Evolutionary conservation across 495 filamentous ascomycete genomes (phyloP).

Genomic region (Podospora appendiculata): DNA sequence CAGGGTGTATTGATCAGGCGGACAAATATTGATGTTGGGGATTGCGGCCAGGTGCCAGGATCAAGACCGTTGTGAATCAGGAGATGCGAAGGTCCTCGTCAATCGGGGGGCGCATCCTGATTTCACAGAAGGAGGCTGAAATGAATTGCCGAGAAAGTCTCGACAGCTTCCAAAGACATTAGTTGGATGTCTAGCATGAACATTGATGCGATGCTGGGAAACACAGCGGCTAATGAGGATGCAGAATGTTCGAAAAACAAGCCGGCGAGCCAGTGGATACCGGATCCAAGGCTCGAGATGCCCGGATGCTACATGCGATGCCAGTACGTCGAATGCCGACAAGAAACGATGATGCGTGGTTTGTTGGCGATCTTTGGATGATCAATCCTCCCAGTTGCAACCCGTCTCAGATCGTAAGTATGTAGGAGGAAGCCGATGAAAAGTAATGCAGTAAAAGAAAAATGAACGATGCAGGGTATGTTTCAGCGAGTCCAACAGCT

Average conservation of each 20-base stretch:
- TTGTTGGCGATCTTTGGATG: constrained; percentile 14
- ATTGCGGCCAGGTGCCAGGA: too few species aligned
- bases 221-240: too few species aligned
- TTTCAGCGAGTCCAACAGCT: not conserved
- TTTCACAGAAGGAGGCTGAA: too few species aligned
- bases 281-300: constrained; percentile 18
- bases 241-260: too few species aligned
- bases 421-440: not conserved
- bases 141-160: too few species aligned
- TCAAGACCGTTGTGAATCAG: too few species aligned
- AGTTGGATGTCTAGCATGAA: too few species aligned
- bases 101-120: too few species aligned
- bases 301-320: constrained; percentile 21
- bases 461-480: constrained; percentile 1
- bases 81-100: too few species aligned
- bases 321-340: constrained; percentile 17
- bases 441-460: not conserved
- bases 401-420: not conserved
- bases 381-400: constrained; percentile 14
- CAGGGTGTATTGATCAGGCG: not conserved
- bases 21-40: too few species aligned
- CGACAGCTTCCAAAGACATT: too few species aligned
- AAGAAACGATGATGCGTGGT: constrained; percentile 5
- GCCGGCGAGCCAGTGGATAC: constrained; percentile 12
- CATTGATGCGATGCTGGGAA: too few species aligned